Percentiles rank a stretch among this genome's conserved stretches.
Evolutionary conservation across 495 filamentous ascomycete species (phyloP).

Genomic region (Lophiotrema nucula): DNA sequence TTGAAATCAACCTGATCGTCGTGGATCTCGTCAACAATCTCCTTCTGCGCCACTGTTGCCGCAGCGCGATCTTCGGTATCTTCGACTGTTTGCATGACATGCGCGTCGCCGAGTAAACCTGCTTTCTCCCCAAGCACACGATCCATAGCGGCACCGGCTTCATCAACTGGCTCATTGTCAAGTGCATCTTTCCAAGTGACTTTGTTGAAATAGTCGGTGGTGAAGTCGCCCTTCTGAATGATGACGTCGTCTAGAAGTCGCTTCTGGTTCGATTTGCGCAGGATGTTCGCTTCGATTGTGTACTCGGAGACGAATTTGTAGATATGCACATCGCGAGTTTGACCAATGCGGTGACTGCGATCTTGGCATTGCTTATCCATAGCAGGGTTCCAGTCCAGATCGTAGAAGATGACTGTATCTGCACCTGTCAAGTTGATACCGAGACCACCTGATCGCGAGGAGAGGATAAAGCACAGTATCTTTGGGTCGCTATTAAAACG

Average conservation of each 20-base stretch:
- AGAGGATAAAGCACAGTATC: slow-evolving; percentile 93
- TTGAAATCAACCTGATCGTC: slow-evolving; percentile 89
- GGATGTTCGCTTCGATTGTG: slow-evolving; percentile 97
- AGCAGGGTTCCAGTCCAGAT: slow-evolving; percentile 98
- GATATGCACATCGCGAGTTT: slow-evolving; percentile 97
- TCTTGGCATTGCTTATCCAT: slow-evolving; percentile 99
- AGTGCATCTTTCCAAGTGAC: slow-evolving; percentile 69
- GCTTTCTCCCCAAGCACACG: slow-evolving; percentile 65
- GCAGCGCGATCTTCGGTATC: slow-evolving; percentile 89
- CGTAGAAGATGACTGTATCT: slow-evolving; percentile 99
- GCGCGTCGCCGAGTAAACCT: slow-evolving; percentile 45
- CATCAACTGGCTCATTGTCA: slow-evolving; percentile 61
- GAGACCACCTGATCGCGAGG: slow-evolving; percentile 88
- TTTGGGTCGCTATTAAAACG: slow-evolving; percentile 93
- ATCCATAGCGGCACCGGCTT: slow-evolving; percentile 78
- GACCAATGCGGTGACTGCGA: slow-evolving; percentile 94
- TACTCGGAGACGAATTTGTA: slow-evolving; percentile 96
- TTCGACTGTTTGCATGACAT: slow-evolving; percentile 82
- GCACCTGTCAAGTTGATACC: slow-evolving; percentile 97
- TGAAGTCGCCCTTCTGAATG: slow-evolving; percentile 98
- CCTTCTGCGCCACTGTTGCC: slow-evolving; percentile 82
- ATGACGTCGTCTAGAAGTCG: slow-evolving; percentile 96
- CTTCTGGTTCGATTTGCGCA: slow-evolving; percentile 95
- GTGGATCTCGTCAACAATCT: slow-evolving; percentile 75
- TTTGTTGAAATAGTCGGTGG: slow-evolving; percentile 94